phyloP scores from a whole-genome alignment of 2,329 filamentous ascomycete genomes.

The Phoma herbarum region DNA sequence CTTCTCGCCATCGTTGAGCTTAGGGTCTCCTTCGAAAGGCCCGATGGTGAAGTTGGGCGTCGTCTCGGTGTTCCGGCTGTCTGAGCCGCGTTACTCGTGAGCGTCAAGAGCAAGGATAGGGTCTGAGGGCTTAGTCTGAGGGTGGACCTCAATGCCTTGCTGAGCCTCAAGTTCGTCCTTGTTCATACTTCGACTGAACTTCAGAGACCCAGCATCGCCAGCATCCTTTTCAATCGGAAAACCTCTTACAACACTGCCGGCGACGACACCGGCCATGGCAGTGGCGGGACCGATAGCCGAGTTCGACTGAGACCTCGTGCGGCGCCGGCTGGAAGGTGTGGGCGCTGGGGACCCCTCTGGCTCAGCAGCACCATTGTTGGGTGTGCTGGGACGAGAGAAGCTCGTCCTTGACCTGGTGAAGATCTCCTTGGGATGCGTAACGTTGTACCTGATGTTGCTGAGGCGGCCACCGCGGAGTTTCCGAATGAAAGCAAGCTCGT shows the following conservation, averaged over 20 bases:
- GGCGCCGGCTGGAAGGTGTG: slow-evolving; percentile 64
- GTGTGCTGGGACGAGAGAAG: slow-evolving; percentile 70
- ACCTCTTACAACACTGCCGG: slow-evolving; percentile 79
- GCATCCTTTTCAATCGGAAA: slow-evolving; percentile 69
- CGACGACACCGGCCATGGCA: slow-evolving; percentile 85
- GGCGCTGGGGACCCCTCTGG: slow-evolving; percentile 55
- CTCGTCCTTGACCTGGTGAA: slow-evolving; percentile 70
- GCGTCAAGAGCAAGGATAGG: slow-evolving; percentile 57
- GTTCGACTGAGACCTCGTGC: slow-evolving; percentile 73
- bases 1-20: slow-evolving; percentile 31
- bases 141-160: slow-evolving; percentile 58
- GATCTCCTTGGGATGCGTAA: slow-evolving; percentile 77
- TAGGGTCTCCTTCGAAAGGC: slow-evolving; percentile 54
- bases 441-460: slow-evolving; percentile 81
- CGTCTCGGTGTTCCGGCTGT: slow-evolving; percentile 56
- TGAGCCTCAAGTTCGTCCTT: slow-evolving; percentile 54
- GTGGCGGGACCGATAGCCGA: slow-evolving; percentile 77
- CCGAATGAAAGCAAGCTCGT: slow-evolving; percentile 83
- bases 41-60: slow-evolving; percentile 56
- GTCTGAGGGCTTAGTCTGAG: slow-evolving; percentile 59
- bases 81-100: slow-evolving; percentile 51
- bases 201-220: slow-evolving; percentile 53
- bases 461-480: slow-evolving; percentile 82
- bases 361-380: slow-evolving; percentile 61
- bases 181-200: slow-evolving; percentile 46